Evolutionary conservation across 495 filamentous ascomycete species (phyloP).

Genomic region (Aspergillus hancockii): DNA sequence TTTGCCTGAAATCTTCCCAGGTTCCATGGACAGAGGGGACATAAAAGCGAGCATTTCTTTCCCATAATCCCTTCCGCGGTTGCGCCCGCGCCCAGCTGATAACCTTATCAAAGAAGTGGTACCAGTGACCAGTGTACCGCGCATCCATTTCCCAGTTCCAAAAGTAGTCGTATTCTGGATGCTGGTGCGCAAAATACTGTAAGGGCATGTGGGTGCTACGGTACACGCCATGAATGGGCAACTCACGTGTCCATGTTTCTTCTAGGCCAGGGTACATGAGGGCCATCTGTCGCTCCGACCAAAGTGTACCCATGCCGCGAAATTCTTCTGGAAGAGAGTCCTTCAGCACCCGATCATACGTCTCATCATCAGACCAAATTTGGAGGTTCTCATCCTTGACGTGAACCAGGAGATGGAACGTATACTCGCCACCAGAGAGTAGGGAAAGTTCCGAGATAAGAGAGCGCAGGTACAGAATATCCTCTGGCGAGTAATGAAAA

Average conservation of each 20-base stretch:
- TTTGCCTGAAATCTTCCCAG: slow-evolving; percentile 91
- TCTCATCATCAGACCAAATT: slow-evolving; percentile 66
- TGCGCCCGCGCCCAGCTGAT: slow-evolving; percentile 76
- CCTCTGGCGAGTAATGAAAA: slow-evolving; percentile 54
- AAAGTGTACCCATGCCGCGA: slow-evolving; percentile 81
- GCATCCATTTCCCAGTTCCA: slow-evolving; percentile 99
- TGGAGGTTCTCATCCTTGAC: slow-evolving; percentile 64
- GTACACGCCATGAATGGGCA: slow-evolving; percentile 89
- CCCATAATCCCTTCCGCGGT: slow-evolving; percentile 90
- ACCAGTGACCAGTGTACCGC: slow-evolving; percentile 94
- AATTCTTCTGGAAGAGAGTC: slow-evolving; percentile 83
- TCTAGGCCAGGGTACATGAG: slow-evolving; percentile 80
- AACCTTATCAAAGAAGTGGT: slow-evolving; percentile 80
- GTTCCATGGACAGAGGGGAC: slow-evolving; percentile 82
- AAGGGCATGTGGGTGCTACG: slow-evolving; percentile 90
- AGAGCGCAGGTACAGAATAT: slow-evolving; percentile 56
- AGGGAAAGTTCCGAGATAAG: slow-evolving; percentile 64
- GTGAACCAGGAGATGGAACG: slow-evolving; percentile 64
- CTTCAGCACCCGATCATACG: slow-evolving; percentile 63
- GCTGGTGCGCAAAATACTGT: slow-evolving; percentile 85
- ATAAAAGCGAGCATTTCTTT: slow-evolving; percentile 89
- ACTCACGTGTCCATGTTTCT: slow-evolving; percentile 68
- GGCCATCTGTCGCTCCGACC: slow-evolving; percentile 90
- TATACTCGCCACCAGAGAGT: slow-evolving; percentile 63
- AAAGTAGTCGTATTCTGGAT: slow-evolving; percentile 92